phyloP scores from a whole-genome alignment of 768 basidiomycete genomes.

The Asterophora lycoperdoides region DNA sequence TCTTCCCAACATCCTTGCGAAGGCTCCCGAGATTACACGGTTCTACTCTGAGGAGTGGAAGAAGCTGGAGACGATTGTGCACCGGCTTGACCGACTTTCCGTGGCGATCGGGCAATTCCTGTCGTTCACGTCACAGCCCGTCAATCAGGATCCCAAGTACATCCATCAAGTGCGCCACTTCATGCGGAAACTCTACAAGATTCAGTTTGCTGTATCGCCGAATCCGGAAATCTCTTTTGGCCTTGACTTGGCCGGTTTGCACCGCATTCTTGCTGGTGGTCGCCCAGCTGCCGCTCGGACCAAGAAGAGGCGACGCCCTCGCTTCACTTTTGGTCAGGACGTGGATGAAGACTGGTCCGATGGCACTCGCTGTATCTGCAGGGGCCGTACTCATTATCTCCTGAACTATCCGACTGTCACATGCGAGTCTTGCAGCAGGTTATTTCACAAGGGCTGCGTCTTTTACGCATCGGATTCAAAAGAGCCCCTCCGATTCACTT shows the following conservation, averaged over 20 bases:
- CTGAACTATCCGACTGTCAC: slow-evolving; percentile 58
- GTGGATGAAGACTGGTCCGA: slow-evolving; percentile 69
- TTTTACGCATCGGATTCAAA: slow-evolving; percentile 53
- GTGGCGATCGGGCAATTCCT: slow-evolving; percentile 77
- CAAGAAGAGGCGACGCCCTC: slow-evolving; percentile 55
- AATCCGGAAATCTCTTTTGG: slow-evolving; percentile 79
- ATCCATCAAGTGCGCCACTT: slow-evolving; percentile 84
- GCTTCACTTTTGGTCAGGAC: slow-evolving; percentile 75
- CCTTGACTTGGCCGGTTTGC: slow-evolving; percentile 75
- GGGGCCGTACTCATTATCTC: slow-evolving; percentile 61
- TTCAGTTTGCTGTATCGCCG: slow-evolving; percentile 84
- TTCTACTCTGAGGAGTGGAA: slow-evolving; percentile 79
- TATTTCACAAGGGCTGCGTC: slow-evolving; percentile 74
- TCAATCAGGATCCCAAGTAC: slow-evolving; percentile 71
- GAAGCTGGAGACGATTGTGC: slow-evolving; percentile 75
- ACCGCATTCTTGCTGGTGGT: slow-evolving; percentile 72
- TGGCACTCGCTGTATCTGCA: slow-evolving; percentile 76
- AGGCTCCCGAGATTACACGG: slow-evolving; percentile 75
- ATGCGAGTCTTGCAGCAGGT: slow-evolving; percentile 61
- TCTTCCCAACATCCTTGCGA: slow-evolving; percentile 62
- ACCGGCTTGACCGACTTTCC: slow-evolving; percentile 72
- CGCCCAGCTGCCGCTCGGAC: slow-evolving; percentile 47
- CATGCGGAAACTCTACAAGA: slow-evolving; percentile 86
- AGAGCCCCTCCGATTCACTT: slow-evolving; percentile 45
- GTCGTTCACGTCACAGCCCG: slow-evolving; percentile 61